These are phyloP conservation scores for Pleurotus pulmonarius DNA, from an alignment of 768 basidiomycete species.

Conservation along the genomic window DNA sequence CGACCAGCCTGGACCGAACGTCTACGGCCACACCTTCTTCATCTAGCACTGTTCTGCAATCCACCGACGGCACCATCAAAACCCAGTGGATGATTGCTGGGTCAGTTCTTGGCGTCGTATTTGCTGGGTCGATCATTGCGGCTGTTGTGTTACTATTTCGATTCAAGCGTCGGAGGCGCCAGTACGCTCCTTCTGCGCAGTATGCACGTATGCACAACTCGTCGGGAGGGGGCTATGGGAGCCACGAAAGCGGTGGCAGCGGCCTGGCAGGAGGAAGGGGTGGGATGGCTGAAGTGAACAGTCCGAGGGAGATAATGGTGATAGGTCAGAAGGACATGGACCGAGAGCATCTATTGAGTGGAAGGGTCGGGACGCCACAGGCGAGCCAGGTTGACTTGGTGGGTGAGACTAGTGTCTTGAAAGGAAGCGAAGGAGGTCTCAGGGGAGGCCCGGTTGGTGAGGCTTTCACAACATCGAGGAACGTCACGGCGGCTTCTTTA, in stretches of 20 bases:
- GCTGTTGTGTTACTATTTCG: not conserved
- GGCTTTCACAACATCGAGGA: not conserved
- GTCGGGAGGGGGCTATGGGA: not conserved
- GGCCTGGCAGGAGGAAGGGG: not conserved
- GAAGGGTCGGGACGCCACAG: not conserved
- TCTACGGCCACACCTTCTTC: too few relatives aligned
- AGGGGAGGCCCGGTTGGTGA: not conserved
- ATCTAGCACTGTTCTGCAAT: too few relatives aligned
- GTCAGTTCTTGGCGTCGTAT: slow-evolving; percentile 1
- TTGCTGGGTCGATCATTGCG: not conserved
- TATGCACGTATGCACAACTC: not conserved
- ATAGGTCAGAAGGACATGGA: not conserved
- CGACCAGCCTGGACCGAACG: too few relatives aligned
- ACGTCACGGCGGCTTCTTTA: not conserved
- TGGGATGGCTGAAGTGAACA: too few relatives aligned
- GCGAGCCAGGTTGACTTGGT: not conserved
- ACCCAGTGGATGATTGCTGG: slow-evolving; percentile 4
- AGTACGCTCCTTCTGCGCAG: not conserved
- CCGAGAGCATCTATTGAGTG: not conserved
- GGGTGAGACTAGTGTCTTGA: not conserved
- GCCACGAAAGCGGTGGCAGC: not conserved
- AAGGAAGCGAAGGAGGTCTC: too few relatives aligned
- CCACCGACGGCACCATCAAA: not conserved
- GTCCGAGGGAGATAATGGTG: too few relatives aligned
- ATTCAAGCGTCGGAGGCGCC: not conserved